Conservation (phyloP, 2,329 filamentous ascomycete genomes). For the Arthroderma uncinatum region DNA sequence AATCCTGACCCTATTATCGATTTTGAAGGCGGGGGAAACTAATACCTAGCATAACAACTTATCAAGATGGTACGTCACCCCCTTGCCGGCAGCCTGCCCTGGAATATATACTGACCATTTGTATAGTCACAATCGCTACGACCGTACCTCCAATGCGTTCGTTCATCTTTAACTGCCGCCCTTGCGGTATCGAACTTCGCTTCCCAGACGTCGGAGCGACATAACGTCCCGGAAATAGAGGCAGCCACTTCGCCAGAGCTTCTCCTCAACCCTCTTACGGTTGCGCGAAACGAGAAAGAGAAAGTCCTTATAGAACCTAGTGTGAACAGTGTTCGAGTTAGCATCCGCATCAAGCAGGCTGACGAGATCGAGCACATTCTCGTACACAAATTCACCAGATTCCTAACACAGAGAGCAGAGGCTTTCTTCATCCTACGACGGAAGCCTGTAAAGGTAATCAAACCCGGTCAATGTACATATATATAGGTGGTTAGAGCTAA, state of each 20-base stretch:
- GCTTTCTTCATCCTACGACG: constrained; percentile 92
- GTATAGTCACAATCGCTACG: constrained; percentile 84
- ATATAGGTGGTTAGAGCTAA: background rate
- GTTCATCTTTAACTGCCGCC: constrained; percentile 84
- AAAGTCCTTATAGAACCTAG: constrained; percentile 90
- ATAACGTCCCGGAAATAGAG: constrained; percentile 97
- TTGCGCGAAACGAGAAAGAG: constrained; percentile 95
- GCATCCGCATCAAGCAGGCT: constrained; percentile 98
- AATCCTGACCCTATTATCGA: background rate
- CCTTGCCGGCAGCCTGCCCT: background rate
- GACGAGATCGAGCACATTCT: constrained; percentile 98
- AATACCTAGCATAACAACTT: background rate
- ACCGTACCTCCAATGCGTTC: constrained; percentile 91
- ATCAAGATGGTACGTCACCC: background rate
- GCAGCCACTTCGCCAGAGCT: constrained; percentile 87
- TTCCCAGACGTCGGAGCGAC: constrained; percentile 87
- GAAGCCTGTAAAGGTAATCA: constrained; percentile 76
- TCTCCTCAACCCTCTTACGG: constrained; percentile 76
- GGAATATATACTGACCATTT: constrained; percentile 7
- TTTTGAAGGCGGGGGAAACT: background rate
- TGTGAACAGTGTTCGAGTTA: constrained; percentile 92
- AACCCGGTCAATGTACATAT: background rate
- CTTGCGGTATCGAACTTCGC: constrained; percentile 94
- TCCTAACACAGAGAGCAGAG: constrained; percentile 90
- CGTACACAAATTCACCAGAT: constrained; percentile 96